Conservation (phyloP, 2,329 filamentous ascomycete genomes). For the Monascus ruber region DNA sequence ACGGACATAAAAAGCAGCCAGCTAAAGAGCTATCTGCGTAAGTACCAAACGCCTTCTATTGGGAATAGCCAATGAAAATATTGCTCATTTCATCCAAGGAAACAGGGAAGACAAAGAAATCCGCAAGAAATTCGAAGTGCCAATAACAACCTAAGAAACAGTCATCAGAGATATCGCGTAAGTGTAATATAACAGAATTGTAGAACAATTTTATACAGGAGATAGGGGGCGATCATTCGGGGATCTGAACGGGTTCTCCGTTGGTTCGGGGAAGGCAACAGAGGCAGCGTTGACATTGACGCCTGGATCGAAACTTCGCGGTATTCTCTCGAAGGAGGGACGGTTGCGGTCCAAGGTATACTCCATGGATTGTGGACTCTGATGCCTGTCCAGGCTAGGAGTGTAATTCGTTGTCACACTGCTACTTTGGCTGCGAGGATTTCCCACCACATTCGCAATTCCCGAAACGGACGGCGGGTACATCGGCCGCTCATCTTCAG, state of each 20-base stretch:
- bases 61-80: slow-evolving; percentile 24
- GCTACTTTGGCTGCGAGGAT: slow-evolving; percentile 73
- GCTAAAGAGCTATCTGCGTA: slow-evolving; percentile 12
- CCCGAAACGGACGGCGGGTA: slow-evolving; percentile 81
- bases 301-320: slow-evolving; percentile 75
- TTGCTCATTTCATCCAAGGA: slow-evolving; percentile 10
- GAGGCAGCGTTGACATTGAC: not conserved
- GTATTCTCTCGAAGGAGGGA: slow-evolving; percentile 73
- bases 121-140: not conserved
- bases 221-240: slow-evolving; percentile 21
- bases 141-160: not conserved
- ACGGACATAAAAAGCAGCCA: slow-evolving; percentile 21
- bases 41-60: slow-evolving; percentile 29
- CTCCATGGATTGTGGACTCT: slow-evolving; percentile 52
- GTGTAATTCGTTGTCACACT: slow-evolving; percentile 93
- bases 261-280: slow-evolving; percentile 39
- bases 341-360: slow-evolving; percentile 70
- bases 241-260: slow-evolving; percentile 22
- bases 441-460: slow-evolving; percentile 61
- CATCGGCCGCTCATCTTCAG: slow-evolving; percentile 84
- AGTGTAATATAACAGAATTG: too few relatives aligned
- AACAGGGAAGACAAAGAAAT: slow-evolving; percentile 8
- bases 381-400: slow-evolving; percentile 33
- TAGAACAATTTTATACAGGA: slow-evolving; percentile 15
- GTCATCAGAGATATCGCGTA: too few relatives aligned